phyloP scores from a whole-genome alignment of 768 basidiomycete species.

The Neoboletus magnificus region DNA sequence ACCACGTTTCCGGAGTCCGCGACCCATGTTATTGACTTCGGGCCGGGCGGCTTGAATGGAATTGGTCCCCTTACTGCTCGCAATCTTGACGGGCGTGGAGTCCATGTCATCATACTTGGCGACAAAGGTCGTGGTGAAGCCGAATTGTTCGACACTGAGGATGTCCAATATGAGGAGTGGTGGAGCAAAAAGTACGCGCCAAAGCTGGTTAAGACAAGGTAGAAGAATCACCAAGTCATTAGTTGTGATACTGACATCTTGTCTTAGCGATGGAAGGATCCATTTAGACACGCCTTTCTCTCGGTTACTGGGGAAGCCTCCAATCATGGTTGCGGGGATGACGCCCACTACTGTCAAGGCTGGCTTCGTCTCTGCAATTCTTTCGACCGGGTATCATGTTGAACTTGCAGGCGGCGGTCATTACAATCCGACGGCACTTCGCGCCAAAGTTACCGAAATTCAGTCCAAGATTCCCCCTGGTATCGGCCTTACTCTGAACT shows the following conservation, averaged over 20 bases:
- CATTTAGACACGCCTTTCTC: conserved; percentile 97
- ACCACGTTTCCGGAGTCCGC: conserved; percentile 87
- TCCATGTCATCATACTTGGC: conserved; percentile 87
- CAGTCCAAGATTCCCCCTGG: conserved; percentile 81
- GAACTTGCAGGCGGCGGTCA: conserved; percentile 98
- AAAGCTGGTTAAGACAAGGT: conserved; percentile 86
- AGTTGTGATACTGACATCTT: not conserved
- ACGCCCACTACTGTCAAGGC: conserved; percentile 95
- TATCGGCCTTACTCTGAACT: conserved; percentile 89
- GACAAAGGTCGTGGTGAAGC: conserved; percentile 86
- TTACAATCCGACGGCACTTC: conserved; percentile 87
- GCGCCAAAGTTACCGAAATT: conserved; percentile 90
- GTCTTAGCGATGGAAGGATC: conserved; percentile 76
- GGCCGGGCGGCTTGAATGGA: conserved; percentile 90
- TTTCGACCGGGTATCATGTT: conserved; percentile 92
- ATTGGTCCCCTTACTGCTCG: conserved; percentile 88
- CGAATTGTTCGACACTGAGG: conserved; percentile 70
- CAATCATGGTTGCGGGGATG: conserved; percentile 99
- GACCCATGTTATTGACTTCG: conserved; percentile 95
- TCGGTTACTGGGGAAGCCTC: conserved; percentile 91
- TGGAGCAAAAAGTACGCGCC: conserved; percentile 92
- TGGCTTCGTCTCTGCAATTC: conserved; percentile 90
- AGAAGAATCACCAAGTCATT: not conserved
- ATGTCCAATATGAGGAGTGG: conserved; percentile 75
- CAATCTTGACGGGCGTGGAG: conserved; percentile 90